Conservation (phyloP, 352 stramenopile species). For the Phytophthora fragariaefolia region DNA sequence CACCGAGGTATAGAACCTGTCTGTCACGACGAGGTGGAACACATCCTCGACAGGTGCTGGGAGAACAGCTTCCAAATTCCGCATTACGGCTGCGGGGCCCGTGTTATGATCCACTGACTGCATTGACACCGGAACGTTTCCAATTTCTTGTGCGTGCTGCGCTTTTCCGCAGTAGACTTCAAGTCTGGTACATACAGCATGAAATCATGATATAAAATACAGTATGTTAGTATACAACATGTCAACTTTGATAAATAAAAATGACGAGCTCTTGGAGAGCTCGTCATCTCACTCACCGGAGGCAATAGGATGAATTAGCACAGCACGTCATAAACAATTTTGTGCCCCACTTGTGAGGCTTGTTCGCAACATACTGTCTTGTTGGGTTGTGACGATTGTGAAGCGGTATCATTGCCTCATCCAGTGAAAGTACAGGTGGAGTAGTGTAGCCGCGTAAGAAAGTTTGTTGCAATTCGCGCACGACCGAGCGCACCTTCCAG, state of each 20-base stretch:
- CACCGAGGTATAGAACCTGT: too few species aligned
- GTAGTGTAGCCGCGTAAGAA: too few species aligned
- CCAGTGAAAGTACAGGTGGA: neutral
- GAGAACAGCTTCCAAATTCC: slow-evolving; percentile 7
- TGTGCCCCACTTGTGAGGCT: slow-evolving; percentile 1
- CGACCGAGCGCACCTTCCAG: slow-evolving; percentile 5
- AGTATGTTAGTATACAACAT: slow-evolving; percentile 6
- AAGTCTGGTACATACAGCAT: slow-evolving; percentile 1
- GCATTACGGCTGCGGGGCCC: slow-evolving; percentile 5
- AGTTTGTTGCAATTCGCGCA: too few species aligned
- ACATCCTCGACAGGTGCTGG: neutral
- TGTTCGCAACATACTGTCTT: slow-evolving; percentile 4
- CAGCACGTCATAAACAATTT: slow-evolving; percentile 17
- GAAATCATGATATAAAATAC: neutral
- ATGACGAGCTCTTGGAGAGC: too few species aligned
- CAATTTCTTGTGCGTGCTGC: slow-evolving; percentile 7
- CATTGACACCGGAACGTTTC: slow-evolving; percentile 1
- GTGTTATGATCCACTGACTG: slow-evolving; percentile 7
- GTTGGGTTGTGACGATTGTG: slow-evolving; percentile 10
- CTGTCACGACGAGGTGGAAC: neutral
- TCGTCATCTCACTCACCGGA: too few species aligned
- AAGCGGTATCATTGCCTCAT: slow-evolving; percentile 6
- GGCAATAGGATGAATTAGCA: neutral
- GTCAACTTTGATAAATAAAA: slow-evolving; percentile 3
- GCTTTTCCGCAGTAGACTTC: slow-evolving; percentile 9